Conservation (phyloP, 2,329 filamentous ascomycete species). For the Fusarium torulosum region DNA sequence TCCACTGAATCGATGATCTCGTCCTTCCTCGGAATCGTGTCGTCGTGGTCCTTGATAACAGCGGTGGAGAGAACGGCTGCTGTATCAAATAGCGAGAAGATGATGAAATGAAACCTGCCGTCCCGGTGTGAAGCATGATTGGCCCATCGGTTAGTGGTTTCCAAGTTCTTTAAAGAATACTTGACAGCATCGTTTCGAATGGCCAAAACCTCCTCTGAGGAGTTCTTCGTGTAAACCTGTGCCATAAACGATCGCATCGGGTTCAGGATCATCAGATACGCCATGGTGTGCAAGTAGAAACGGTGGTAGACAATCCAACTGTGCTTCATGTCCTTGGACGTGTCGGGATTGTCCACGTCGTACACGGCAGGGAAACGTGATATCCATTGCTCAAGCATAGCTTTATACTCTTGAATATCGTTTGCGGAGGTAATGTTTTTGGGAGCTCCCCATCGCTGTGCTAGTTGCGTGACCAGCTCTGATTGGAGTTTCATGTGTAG, state of each 20-base stretch:
- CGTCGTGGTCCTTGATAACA: slow-evolving; percentile 60
- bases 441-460: slow-evolving; percentile 46
- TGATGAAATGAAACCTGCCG: slow-evolving; percentile 63
- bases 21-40: slow-evolving; percentile 55
- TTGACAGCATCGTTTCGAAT: slow-evolving; percentile 57
- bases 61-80: slow-evolving; percentile 63
- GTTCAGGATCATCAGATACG: slow-evolving; percentile 60
- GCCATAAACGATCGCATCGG: slow-evolving; percentile 62
- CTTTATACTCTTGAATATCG: slow-evolving; percentile 50
- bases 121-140: slow-evolving; percentile 60
- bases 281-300: slow-evolving; percentile 58
- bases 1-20: slow-evolving; percentile 56
- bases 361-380: slow-evolving; percentile 57
- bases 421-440: slow-evolving; percentile 47
- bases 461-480: slow-evolving; percentile 49
- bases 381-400: slow-evolving; percentile 57
- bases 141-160: slow-evolving; percentile 56
- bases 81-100: slow-evolving; percentile 65
- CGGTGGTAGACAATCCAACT: slow-evolving; percentile 61
- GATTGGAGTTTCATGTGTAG: slow-evolving; percentile 55
- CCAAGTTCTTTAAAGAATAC: slow-evolving; percentile 58
- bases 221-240: slow-evolving; percentile 48
- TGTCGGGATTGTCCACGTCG: slow-evolving; percentile 55
- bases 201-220: slow-evolving; percentile 50
- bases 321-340: slow-evolving; percentile 55